Evolutionary conservation across 495 filamentous ascomycete genomes (phyloP).

Genomic region (Aspergillus steynii): DNA sequence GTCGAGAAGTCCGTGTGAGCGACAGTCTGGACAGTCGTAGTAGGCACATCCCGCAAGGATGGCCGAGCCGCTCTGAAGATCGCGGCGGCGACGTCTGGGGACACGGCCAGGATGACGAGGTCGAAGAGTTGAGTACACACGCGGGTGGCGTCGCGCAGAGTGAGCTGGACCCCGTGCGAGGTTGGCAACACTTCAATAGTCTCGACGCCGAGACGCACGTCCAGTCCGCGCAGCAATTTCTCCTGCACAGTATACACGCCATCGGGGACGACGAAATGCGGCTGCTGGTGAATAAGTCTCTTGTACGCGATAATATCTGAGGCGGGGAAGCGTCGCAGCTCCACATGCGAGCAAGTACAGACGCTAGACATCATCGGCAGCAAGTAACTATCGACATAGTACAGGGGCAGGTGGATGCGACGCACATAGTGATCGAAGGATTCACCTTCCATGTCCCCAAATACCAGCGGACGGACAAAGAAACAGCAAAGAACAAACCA

Average conservation of each 20-base stretch:
- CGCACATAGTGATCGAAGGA: conserved; percentile 41
- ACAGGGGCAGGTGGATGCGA: conserved; percentile 43
- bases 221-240: conserved; percentile 34
- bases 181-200: conserved; percentile 14
- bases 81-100: conserved; percentile 36
- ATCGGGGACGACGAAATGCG: conserved; percentile 46
- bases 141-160: conserved; percentile 2
- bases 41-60: conserved; percentile 41
- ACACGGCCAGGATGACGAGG: conserved; percentile 44
- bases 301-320: conserved; percentile 48
- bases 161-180: conserved; percentile 8
- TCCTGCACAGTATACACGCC: conserved; percentile 47
- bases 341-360: conserved; percentile 48
- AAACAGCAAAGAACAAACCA: conserved; percentile 50
- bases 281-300: conserved; percentile 38
- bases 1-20: conserved; percentile 41
- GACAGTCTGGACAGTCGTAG: conserved; percentile 38
- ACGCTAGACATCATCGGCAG: conserved; percentile 53
- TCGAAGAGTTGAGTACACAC: conserved; percentile 28
- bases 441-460: conserved; percentile 26
- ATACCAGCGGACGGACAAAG: conserved; percentile 29
- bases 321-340: conserved; percentile 49
- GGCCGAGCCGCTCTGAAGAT: conserved; percentile 41
- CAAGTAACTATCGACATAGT: conserved; percentile 43
- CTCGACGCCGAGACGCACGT: conserved; percentile 23